These are phyloP conservation scores for Phytophthora palmivora DNA, from an alignment of 352 stramenopile genomes.

Conservation along the genomic window DNA sequence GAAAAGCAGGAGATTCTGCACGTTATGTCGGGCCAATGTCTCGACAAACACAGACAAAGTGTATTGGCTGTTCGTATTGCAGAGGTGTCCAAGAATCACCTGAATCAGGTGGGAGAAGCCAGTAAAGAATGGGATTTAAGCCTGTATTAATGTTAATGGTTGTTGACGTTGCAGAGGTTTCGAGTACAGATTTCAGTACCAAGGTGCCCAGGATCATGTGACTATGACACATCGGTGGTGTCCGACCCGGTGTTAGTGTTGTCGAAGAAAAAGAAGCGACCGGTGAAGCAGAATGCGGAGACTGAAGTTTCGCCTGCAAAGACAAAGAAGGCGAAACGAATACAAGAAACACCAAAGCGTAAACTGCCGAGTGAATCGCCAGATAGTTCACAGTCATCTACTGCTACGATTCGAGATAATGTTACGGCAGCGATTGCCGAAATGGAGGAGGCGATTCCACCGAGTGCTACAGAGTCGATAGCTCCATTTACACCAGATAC, in stretches of 20 bases:
- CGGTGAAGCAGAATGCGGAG: slow-evolving; percentile 55
- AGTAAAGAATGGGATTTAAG: not conserved
- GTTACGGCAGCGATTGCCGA: slow-evolving; percentile 38
- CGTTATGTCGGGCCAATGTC: slow-evolving; percentile 63
- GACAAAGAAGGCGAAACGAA: slow-evolving; percentile 56
- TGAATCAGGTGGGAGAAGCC: slow-evolving; percentile 65
- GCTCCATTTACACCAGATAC: slow-evolving; percentile 51
- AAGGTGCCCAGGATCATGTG: slow-evolving; percentile 38
- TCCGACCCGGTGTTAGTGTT: slow-evolving; percentile 66
- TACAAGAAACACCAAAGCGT: slow-evolving; percentile 7
- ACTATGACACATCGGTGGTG: slow-evolving; percentile 36
- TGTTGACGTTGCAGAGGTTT: slow-evolving; percentile 47
- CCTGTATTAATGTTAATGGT: slow-evolving; percentile 2
- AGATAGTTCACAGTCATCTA: slow-evolving; percentile 28
- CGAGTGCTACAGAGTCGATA: slow-evolving; percentile 4
- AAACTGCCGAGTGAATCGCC: slow-evolving; percentile 10
- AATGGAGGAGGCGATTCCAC: slow-evolving; percentile 33
- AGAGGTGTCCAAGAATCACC: slow-evolving; percentile 86
- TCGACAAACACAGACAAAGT: slow-evolving; percentile 63
- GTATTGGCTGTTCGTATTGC: slow-evolving; percentile 71
- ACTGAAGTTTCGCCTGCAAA: slow-evolving; percentile 33
- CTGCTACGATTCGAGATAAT: slow-evolving; percentile 11
- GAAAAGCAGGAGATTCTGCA: slow-evolving; percentile 83
- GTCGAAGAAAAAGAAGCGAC: slow-evolving; percentile 83
- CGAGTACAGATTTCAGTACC: slow-evolving; percentile 63